These are phyloP conservation scores for Fonsecaea nubica DNA, from an alignment of 2,329 filamentous ascomycete genomes.

Conservation along the genomic window DNA sequence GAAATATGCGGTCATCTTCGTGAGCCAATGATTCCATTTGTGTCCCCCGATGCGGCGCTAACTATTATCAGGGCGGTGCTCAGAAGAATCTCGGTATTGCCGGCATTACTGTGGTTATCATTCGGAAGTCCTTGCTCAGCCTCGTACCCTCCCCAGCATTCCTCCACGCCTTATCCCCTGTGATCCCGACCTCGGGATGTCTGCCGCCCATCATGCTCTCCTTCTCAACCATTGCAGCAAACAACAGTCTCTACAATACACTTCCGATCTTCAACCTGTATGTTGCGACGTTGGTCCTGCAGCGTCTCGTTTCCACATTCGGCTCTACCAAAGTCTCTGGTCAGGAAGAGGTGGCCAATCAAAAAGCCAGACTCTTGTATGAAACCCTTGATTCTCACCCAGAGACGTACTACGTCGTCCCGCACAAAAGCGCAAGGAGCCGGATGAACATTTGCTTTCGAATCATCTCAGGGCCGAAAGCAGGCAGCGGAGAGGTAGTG, in stretches of 20 bases:
- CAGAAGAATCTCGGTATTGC: constrained; percentile 93
- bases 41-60: constrained; percentile 9
- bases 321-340: constrained; percentile 72
- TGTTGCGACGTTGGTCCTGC: constrained; percentile 86
- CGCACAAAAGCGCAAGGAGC: constrained; percentile 75
- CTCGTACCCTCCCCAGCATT: constrained; percentile 71
- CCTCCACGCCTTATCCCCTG: constrained; percentile 75
- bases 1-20: constrained; percentile 86
- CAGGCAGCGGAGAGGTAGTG: constrained; percentile 53
- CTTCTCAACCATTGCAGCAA: constrained; percentile 85
- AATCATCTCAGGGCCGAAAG: constrained; percentile 58
- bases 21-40: constrained; percentile 47
- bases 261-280: constrained; percentile 94
- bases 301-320: constrained; percentile 71
- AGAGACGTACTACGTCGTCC: constrained; percentile 73
- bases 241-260: constrained; percentile 95
- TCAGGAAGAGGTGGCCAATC: constrained; percentile 74
- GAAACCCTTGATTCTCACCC: constrained; percentile 74
- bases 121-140: constrained; percentile 78
- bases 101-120: constrained; percentile 83
- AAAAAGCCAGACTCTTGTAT: constrained; percentile 82
- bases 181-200: constrained; percentile 60
- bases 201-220: constrained; percentile 74
- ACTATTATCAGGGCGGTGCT: constrained; percentile 64
- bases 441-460: constrained; percentile 97